These are phyloP conservation scores for Thielaviopsis punctulata DNA, from an alignment of 2,329 filamentous ascomycete species.

Conservation along the genomic window DNA sequence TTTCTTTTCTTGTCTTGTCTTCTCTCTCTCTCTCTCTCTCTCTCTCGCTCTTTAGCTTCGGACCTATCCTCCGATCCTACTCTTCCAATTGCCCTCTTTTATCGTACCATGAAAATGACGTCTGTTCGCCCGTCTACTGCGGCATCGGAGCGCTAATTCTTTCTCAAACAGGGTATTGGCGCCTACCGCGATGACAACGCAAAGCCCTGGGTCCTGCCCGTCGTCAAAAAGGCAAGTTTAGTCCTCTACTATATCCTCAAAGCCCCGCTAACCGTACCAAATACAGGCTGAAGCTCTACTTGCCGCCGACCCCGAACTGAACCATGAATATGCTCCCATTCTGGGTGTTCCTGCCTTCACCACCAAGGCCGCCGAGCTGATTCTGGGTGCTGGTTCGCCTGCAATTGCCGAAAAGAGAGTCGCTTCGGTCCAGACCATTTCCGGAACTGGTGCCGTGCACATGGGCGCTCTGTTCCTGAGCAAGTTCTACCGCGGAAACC, in stretches of 20 bases:
- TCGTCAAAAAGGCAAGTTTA: conserved; percentile 73
- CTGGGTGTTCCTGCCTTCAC: conserved; percentile 76
- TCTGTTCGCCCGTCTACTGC: neutral
- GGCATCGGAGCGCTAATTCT: neutral
- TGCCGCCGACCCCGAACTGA: conserved; percentile 71
- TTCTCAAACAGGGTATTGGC: conserved; percentile 46
- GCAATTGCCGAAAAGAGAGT: conserved; percentile 71
- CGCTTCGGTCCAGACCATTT: conserved; percentile 81
- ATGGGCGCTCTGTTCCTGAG: conserved; percentile 81
- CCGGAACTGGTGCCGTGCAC: conserved; percentile 88
- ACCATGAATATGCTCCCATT: conserved; percentile 98
- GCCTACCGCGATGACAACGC: conserved; percentile 90
- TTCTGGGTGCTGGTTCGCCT: conserved; percentile 63
- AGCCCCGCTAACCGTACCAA: neutral
- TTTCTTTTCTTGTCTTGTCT: neutral
- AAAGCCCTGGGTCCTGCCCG: conserved; percentile 92
- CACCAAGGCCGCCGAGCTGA: conserved; percentile 74
- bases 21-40: no score
- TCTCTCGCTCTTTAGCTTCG: no score
- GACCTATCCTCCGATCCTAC: neutral
- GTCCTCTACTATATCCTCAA: neutral
- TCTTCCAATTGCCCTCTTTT: neutral
- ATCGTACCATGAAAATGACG: neutral
- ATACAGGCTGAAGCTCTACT: conserved; percentile 74
- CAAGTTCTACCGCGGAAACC: conserved; percentile 68